Evolutionary conservation across 23 red algal genomes (phyloP), one percentile per base, ranked within the genome.

Genomic region (Porphyridium purpureum): DNA sequence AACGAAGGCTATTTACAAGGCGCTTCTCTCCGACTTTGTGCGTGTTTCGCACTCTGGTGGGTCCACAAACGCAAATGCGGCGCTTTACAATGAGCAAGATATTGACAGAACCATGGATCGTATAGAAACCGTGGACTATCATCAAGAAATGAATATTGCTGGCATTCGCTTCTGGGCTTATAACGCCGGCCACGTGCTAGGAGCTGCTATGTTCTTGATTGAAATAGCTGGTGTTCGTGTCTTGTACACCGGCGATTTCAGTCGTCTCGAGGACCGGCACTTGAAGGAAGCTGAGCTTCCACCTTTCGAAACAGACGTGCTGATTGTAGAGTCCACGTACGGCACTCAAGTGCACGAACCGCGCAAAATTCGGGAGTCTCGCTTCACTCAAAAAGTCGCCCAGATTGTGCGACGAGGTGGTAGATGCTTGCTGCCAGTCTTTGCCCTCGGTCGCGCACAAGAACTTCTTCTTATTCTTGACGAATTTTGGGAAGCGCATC

Each of bases 401-500:
- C 36, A 77, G 53, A 60, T 83, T 50, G 90, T 98, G 30, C 72
- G 79, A 9, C 64, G 73, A 29, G 90, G 90, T 62, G 90, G 90
- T 7, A 58, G 90, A 27, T 64, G 70, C 7, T 55, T 98, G 24
- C 32, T 98, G 25, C 90, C 90, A 23, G 90, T 98, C 4, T 98
- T 98, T 82, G 90, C 90, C 11, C 65, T 98, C 27, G 90, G 90
- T 4, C 59, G 90, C 25, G 90, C 90, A 1, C 90, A 98, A 62
- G 90, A 98, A 31, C 64, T 98, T 32, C 65, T 98, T 3, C 81
- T 98, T 21, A 98, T 98, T 7, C 66, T 98, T 21, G 90, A 98
- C 35, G 90, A 98, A 46, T 98, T 67, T 55, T 98, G 90, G 90
- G 90, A 98, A 48, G 78, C 90, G 15, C 71, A 98, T 81, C 90